Evolutionary conservation across 768 basidiomycete species (phyloP), one percentile per base, ranked within the genome.

Genomic region (Trametes meyenii): DNA sequence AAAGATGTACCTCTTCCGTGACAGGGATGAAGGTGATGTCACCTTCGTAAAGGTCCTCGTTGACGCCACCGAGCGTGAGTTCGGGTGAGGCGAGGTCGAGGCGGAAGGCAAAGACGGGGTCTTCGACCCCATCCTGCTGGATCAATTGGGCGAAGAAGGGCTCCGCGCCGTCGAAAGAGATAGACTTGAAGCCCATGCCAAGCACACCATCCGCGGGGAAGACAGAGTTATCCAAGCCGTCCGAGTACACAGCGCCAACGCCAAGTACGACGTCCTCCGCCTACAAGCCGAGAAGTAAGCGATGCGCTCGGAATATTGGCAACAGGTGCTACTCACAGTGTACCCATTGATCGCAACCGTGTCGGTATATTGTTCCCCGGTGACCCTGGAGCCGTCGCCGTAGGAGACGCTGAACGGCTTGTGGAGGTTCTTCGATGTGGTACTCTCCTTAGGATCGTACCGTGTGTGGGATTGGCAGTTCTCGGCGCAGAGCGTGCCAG

Each of bases 361-460:
- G 63, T 86, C 85, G 17, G 63, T 69, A 67, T 79, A 85, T n/a
- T 78, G 71, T 12, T 72, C 65, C 21, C 83, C 85, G 1, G 67
- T 54, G 3, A 81, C 81, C 5, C 74, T 69, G 0, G 77, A 79
- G 4, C 82, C 82, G 62, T 85, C 83, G 33, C 79, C 84, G 63
- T 80, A 85, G 14, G 70, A 60, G 55, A 85, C 76, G 17, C 64
- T 69, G 67, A 83, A 83, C 2, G 64, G 68, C 54, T 70, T 62
- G n/a, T 69, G 50, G 3, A 70, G 58, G 53, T 74, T 68, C 8
- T 54, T 49, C 1, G 82, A 73, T 4, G 81, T 78, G 1, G 76
- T 73, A 58, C 79, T 80, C 8, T 65, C 59, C 43, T 63, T 24
- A 4, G 79, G 72, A 61, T 79, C 62, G 66, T 78, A 83, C 8